Evolutionary conservation across 371 early-diverging fungal genomes (phyloP), one percentile per base, ranked within the genome.

Genomic region (Mucor irregularis): DNA sequence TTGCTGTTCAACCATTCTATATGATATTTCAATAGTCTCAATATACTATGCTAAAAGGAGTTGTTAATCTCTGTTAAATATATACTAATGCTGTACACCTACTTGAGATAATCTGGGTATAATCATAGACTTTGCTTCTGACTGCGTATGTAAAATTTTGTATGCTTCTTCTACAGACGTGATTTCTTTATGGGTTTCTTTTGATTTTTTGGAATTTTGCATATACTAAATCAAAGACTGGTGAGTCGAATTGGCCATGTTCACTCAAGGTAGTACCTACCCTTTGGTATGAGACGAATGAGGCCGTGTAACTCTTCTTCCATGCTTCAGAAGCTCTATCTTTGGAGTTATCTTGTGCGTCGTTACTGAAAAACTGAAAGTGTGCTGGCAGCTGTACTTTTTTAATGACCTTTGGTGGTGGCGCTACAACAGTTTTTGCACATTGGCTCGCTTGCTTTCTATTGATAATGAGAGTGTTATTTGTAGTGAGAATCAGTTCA

Each of bases 381-480:
- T 65, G 56, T 9, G 63, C 31, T 0, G 74, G 71, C 29, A 73
- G 33, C 5, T 61, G 49, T 0, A 67, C 26, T 17, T 64, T 53
- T 43, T 58, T 49, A 1, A 34, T 56, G 6, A 34, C 35, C 44
- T 57, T 54, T 5, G 78, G 74, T 0, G 62, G 68, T 34, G 65
- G 57, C 11, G 71, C 71, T 34, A 71, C 59, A 1, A 62, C 49
- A 1, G 69, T 69, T 29, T 69, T 52, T 4, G 65, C 46, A 38
- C 61, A 72, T 34, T 60, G 35, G n/a, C 60, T 64, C 0, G 75
- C 68, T 42, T 78, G 75, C 39, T 69, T 37, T 30, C 75, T 78
- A 40, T 17, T 2, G 14, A 29, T 17, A 29, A 21, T 9, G 6
- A 33, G 10, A 22, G 35, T 14, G n/a, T 34, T 9, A 11, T 22